These are phyloP conservation scores for Phylloporus arenicola DNA, from an alignment of 768 basidiomycete species.

Conservation along the genomic window DNA sequence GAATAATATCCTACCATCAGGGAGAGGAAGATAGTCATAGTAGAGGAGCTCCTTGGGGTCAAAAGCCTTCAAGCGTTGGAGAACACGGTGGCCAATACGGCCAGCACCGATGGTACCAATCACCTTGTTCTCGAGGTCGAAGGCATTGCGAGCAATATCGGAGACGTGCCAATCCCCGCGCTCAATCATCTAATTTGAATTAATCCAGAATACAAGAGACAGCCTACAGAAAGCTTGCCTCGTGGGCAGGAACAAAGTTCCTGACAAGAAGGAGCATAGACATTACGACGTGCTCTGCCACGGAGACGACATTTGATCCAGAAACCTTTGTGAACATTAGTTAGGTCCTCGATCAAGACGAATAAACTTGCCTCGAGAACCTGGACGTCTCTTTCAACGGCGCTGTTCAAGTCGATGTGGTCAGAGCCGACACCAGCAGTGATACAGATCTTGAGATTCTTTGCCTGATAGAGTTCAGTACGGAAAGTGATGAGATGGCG, in stretches of 20 bases:
- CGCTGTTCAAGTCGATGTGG: conserved; percentile 83
- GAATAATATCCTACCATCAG: too few species aligned
- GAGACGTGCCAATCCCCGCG: conserved; percentile 83
- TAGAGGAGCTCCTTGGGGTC: conserved; percentile 85
- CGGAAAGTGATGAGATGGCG: not conserved
- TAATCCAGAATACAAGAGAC: not conserved
- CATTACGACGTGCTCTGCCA: conserved; percentile 88
- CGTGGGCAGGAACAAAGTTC: conserved; percentile 82
- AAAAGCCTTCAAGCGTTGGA: conserved; percentile 75
- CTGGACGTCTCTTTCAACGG: conserved; percentile 72
- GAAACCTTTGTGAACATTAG: conserved; percentile 20
- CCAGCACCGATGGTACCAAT: conserved; percentile 84
- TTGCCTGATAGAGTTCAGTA: conserved; percentile 43
- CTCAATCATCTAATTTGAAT: conserved; percentile 58
- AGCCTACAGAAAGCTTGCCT: conserved; percentile 36
- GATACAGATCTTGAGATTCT: conserved; percentile 83
- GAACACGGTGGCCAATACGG: conserved; percentile 81
- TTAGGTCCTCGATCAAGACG: not conserved
- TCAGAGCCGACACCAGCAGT: conserved; percentile 89
- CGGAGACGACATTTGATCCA: conserved; percentile 87
- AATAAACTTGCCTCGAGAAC: conserved; percentile 49
- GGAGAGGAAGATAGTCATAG: too few species aligned
- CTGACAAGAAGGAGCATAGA: conserved; percentile 84
- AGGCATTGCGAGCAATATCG: conserved; percentile 76
- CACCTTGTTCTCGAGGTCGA: conserved; percentile 83